Evolutionary conservation across 345 rosid genomes (phyloP), one percentile per base, ranked within the genome.

Genomic region (Nasturtium officinale): DNA sequence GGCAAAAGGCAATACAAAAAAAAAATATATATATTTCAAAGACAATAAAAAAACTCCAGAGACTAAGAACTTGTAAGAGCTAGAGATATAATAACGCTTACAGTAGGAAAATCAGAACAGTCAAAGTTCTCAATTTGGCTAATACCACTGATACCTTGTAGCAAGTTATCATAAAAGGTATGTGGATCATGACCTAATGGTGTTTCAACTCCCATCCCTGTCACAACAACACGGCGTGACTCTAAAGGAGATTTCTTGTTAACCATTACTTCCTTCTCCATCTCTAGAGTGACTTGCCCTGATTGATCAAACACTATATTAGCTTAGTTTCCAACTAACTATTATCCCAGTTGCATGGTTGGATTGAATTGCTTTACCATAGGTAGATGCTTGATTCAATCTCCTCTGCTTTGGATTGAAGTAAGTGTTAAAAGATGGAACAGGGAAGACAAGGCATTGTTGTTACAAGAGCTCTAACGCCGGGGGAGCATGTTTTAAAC

Each of bases 181-280:
- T 89, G 75, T 12, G 76, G 82, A 33, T 93, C 98, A 78, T 90
- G 90, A 54, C 98, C 98, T 69, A 93, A 84, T 20, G 97, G 84
- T 15, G 94, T 77, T 61, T 80, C 92, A 52, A 90, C 85, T 35
- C 98, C 96, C 98, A 89, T 86, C 30, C 98, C 98, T 18, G 98
- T 93, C 72, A 93, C 96, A 69, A 93, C 97, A 38, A 93, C 98
- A 23, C 90, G 83, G 21, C 94, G 87, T 58, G 87, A 83, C 85
- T 83, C 84, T 11, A 43, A 78, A 30, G 72, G 68, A 5, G 93
- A 90, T 72, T 84, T 90, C 79, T 84, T 86, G 77, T 84, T 82
- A 35, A 77, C 78, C 17, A 56, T 66, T 25, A 77, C 82, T 65
- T 86, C 90, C 67, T 79, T 78, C 11, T 84, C 76, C 71, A 87